Evolutionary conservation across 805 yeast species (phyloP).

Genomic region (Candida stauntonica): DNA sequence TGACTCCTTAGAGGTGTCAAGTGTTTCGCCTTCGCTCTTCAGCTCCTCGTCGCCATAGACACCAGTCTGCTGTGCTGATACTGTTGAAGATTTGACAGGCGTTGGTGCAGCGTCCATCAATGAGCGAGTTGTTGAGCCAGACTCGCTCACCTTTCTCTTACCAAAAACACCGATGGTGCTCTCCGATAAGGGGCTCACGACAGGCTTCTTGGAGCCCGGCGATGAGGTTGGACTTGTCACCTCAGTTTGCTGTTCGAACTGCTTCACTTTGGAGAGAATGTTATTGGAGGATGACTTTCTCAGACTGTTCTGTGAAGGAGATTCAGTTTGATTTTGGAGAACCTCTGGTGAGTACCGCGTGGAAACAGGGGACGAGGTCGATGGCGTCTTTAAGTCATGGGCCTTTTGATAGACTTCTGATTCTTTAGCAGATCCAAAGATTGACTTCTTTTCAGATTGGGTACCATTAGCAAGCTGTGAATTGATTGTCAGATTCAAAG

Average conservation of each 20-base stretch:
- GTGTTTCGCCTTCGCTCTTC: too few relatives aligned
- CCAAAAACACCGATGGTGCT: slow-evolving; percentile 21
- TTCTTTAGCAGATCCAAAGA: neutral
- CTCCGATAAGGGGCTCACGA: slow-evolving; percentile 21
- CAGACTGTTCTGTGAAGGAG: slow-evolving; percentile 13
- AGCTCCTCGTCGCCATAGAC: too few relatives aligned
- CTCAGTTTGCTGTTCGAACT: slow-evolving; percentile 26
- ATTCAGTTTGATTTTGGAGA: neutral
- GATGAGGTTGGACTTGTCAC: slow-evolving; percentile 10
- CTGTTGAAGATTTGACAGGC: too few relatives aligned
- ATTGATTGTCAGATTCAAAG: slow-evolving; percentile 20
- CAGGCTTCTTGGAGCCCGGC: slow-evolving; percentile 14
- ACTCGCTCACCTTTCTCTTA: slow-evolving; percentile 16
- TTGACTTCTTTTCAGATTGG: slow-evolving; percentile 7
- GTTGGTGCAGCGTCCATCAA: slow-evolving; percentile 2
- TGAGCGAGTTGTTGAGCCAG: neutral
- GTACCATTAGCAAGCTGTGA: slow-evolving; percentile 15
- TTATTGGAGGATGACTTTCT: slow-evolving; percentile 27
- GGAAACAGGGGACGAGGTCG: slow-evolving; percentile 9
- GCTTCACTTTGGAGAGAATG: slow-evolving; percentile 30
- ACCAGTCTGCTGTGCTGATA: too few relatives aligned
- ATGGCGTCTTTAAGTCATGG: neutral
- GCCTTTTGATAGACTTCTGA: too few relatives aligned
- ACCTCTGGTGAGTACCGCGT: slow-evolving; percentile 17
- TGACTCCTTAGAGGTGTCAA: too few relatives aligned